Evolutionary conservation across 805 yeast species (phyloP), one percentile per base, ranked within the genome.

Genomic region (Sugiyamaella smithiae): DNA sequence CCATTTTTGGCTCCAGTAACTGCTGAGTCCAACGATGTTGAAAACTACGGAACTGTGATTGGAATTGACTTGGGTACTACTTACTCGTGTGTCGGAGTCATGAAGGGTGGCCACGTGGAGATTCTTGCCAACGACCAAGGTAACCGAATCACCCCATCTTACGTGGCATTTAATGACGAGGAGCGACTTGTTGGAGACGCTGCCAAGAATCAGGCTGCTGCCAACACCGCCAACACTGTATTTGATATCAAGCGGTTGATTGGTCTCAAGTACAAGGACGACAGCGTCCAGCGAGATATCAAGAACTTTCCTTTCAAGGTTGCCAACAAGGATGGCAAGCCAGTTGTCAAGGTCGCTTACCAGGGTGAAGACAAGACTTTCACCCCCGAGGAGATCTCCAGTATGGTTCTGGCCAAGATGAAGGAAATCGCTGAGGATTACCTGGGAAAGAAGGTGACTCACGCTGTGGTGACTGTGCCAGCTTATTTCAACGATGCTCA

Each of bases 51-150:
- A 31, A 67, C 73, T 36, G 91, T 85, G 42, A 86, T 87, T 59
- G 95, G 98, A 73, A 91, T 91, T 66, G 98, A 91, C 76, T 79
- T 91, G 73, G 99, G 99, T 69, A 90, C 97, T 53, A 90, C 97
- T 1, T 90, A 90, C 74, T 89, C 97, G 1, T 90, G 97, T 82
- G 97, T 90, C 49, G 97, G 96, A 59, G 88, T 80, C 42, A 80
- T 81, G 85, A 79, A 78, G 63, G 80, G 82, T 60, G 95, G 90
- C 63, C 78, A 89, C 64, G 96, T 91, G 45, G 97, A 89, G 67
- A 89, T 89, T 61, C 76, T 89, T 57, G 96, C 97, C 56, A 89
- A 89, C 66, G 97, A 89, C 71, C 97, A 89, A 75, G 97, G 97
- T 75, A 88, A 88, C 74, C 85, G 97, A 78, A 89, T 90, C 61